Percentiles rank a stretch among this genome's conserved stretches.
Conservation (phyloP, 805 yeast species). For the Ogataea nitratoaversa region DNA sequence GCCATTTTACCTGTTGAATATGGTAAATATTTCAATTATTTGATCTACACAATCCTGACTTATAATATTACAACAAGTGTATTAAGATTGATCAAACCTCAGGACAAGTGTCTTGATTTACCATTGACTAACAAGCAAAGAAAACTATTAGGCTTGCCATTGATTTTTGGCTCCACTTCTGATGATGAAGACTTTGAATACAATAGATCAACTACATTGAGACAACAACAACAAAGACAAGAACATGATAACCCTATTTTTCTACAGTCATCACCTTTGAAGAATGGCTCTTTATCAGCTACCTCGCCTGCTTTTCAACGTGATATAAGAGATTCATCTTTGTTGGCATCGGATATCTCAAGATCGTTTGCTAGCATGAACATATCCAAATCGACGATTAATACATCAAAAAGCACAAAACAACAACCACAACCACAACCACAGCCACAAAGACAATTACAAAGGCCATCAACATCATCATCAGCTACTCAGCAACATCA, state of each 20-base stretch:
- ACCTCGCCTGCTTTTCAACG: conserved; percentile 3
- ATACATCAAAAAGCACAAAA: background rate
- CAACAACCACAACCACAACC: background rate
- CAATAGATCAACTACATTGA: background rate
- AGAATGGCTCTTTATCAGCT: background rate
- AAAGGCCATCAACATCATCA: too few relatives aligned
- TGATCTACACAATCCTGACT: conserved; percentile 23
- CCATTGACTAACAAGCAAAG: conserved; percentile 46
- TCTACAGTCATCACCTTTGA: background rate
- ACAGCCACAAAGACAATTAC: background rate
- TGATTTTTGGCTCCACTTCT: conserved; percentile 4
- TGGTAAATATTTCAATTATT: conserved; percentile 14
- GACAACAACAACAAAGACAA: conserved; percentile 3
- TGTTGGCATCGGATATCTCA: conserved; percentile 22
- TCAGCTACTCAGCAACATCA: background rate
- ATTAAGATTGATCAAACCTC: conserved; percentile 34
- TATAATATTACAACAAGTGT: conserved; percentile 28
- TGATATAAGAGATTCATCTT: conserved; percentile 16
- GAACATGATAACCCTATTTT: conserved; percentile 3
- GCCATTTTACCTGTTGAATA: background rate
- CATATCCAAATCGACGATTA: conserved; percentile 9
- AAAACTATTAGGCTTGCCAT: conserved; percentile 39
- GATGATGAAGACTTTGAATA: conserved; percentile 4
- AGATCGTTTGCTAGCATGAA: conserved; percentile 29
- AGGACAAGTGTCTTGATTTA: conserved; percentile 48